Conservation (phyloP, 2,329 filamentous ascomycete species). For the Fusarium transvaalense region DNA sequence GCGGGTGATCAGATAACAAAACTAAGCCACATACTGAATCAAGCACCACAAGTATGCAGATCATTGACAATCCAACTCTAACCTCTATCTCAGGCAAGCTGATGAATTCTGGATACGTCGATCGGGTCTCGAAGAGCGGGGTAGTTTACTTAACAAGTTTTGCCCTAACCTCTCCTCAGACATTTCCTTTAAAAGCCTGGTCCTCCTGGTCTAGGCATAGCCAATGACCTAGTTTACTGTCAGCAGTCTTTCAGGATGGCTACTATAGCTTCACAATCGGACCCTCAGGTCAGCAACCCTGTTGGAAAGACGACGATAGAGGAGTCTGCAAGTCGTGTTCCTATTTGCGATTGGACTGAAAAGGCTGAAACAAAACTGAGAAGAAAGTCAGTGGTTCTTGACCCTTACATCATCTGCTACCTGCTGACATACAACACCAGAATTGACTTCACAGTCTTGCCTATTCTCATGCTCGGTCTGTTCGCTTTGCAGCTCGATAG, state of each 20-base stretch:
- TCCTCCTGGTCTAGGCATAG: not conserved
- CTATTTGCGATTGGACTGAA: slow-evolving; percentile 6
- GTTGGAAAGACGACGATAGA: not conserved
- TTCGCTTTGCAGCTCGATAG: slow-evolving; percentile 12
- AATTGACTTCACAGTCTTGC: slow-evolving; percentile 6
- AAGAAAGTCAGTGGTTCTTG: not conserved
- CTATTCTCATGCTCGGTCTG: slow-evolving; percentile 15
- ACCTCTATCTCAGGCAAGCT: not conserved
- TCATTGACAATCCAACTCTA: not conserved
- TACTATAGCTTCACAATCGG: not conserved
- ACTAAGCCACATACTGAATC: slow-evolving; percentile 1
- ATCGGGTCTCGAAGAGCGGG: not conserved
- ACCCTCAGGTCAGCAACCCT: no score
- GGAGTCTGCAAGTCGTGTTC: not conserved
- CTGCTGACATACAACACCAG: not conserved
- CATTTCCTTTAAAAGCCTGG: not conserved
- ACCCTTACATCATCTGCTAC: accelerated
- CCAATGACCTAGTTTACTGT: not conserved
- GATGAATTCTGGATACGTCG: not conserved
- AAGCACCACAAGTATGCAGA: not conserved
- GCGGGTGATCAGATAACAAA: not conserved
- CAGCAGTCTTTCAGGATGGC: not conserved
- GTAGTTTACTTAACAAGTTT: not conserved
- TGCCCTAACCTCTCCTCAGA: not conserved
- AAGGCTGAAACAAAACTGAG: not conserved